Evolutionary conservation across 2,329 filamentous ascomycete species (phyloP), one percentile per base, ranked within the genome.

Genomic region (Sporothrix globosa): DNA sequence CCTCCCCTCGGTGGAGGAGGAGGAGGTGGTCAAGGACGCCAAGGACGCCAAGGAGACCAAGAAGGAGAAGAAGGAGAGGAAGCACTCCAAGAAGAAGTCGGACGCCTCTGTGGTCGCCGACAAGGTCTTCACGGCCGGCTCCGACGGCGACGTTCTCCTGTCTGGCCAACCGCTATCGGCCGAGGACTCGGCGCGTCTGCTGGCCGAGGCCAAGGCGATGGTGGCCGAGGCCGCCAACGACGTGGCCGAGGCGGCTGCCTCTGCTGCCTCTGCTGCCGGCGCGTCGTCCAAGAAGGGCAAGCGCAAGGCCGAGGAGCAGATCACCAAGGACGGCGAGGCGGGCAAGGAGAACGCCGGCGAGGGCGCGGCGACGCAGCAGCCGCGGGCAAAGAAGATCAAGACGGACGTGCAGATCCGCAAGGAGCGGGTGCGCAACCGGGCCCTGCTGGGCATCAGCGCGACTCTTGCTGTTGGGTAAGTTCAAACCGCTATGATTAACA

Each of bases 401-500:
- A 91, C 93, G 1, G 91, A 96, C 78, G 87, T 91, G 58, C 91
- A 96, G 80, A 80, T 96, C 75, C 90, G 90, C 80, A 94, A 93
- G 82, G 91, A 96, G 81, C 91, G 90, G 77, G 92, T 97, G 74
- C 90, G 92, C 81, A 92, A 90, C 80, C 88, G 93, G 77, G 93
- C 96, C 61, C 83, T 97, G 72, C 86, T 97, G 73, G 95, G 96
- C 71, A 87, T 98, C 68, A 92, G 90, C 73, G 93, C 93, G 71
- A 96, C 92, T 61, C 86, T 97, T 79, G 92, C 92, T 70, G 87
- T 97, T 80, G 94, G 94, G 96, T 98, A 87, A 83, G 93, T 91
- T 41, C 4, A 4, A 6, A 4, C 30, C 44, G 11, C 46, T 19
- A 19, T 13, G 19, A 21, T 13, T 56, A 19, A 5, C 30, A 30